These are phyloP conservation scores for Athelia sp. DNA, from an alignment of 1,284 basidiomycete species.

Conservation along the genomic window DNA sequence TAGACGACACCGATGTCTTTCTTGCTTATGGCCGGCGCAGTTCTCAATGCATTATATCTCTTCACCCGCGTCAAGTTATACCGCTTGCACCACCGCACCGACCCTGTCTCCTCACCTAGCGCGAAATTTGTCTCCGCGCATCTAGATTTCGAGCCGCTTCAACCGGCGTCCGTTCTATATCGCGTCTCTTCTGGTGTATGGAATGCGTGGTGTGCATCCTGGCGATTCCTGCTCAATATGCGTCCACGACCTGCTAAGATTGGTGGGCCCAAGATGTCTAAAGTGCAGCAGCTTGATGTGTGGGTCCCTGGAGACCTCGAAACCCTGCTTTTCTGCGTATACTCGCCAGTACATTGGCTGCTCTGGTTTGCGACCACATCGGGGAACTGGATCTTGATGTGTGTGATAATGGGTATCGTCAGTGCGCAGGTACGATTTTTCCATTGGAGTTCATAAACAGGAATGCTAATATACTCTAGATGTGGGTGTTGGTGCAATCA, in stretches of 20 bases:
- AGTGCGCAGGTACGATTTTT: constrained; percentile 49
- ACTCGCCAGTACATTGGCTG: constrained; percentile 71
- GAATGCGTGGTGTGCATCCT: constrained; percentile 46
- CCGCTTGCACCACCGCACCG: constrained; percentile 53
- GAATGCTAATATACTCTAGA: constrained; percentile 30
- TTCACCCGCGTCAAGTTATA: constrained; percentile 65
- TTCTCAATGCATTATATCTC: constrained; percentile 57
- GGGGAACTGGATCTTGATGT: constrained; percentile 71
- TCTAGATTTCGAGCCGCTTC: constrained; percentile 39
- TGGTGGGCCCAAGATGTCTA: constrained; percentile 36
- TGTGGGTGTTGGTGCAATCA: constrained; percentile 39
- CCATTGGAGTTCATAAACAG: constrained; percentile 5
- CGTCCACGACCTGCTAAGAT: constrained; percentile 41
- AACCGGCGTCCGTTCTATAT: constrained; percentile 28
- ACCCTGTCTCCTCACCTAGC: constrained; percentile 65
- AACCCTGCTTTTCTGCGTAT: constrained; percentile 62
- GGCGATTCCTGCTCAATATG: constrained; percentile 66
- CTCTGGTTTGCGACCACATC: constrained; percentile 67
- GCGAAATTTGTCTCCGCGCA: constrained; percentile 57
- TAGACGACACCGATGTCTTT: constrained; percentile 59
- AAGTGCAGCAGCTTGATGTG: constrained; percentile 68
- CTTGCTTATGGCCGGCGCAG: constrained; percentile 44
- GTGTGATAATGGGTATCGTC: constrained; percentile 58
- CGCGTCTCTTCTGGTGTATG: constrained; percentile 36
- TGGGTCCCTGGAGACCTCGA: constrained; percentile 77